phyloP scores from a whole-genome alignment of 768 basidiomycete genomes.

The Rubroboletus satanas region DNA sequence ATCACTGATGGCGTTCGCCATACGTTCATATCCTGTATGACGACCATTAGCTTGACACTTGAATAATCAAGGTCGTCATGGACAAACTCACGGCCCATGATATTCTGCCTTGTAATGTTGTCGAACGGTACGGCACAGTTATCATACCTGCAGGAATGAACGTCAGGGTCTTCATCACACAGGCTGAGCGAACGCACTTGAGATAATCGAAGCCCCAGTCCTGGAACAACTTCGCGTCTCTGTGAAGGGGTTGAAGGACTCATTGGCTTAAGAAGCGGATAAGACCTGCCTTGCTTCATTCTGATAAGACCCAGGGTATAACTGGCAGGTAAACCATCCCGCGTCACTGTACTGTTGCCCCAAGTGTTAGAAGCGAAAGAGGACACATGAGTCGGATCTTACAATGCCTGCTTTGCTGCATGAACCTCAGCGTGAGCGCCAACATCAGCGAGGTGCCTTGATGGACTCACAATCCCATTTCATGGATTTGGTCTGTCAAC shows the following conservation, averaged over 20 bases:
- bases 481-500: constrained; percentile 53
- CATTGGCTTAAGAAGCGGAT: background rate
- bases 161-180: background rate
- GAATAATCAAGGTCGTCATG: background rate
- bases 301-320: constrained; percentile 62
- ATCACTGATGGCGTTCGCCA: constrained; percentile 54
- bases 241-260: constrained; percentile 18
- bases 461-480: constrained; percentile 49
- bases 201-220: constrained; percentile 66
- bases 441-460: background rate
- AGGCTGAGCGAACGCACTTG: constrained; percentile 40
- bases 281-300: constrained; percentile 52
- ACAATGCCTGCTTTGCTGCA: constrained; percentile 61
- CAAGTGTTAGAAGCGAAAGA: constrained; percentile 2
- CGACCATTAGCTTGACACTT: background rate
- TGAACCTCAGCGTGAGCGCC: background rate
- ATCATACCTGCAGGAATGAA: constrained; percentile 43
- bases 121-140: constrained; percentile 63
- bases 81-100: constrained; percentile 46
- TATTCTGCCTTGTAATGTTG: constrained; percentile 50
- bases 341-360: constrained; percentile 56
- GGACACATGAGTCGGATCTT: constrained; percentile 17
- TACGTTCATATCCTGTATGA: constrained; percentile 50
- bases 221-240: constrained; percentile 55
- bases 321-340: constrained; percentile 64